Conservation (phyloP, 2,329 filamentous ascomycete genomes). For the Byssochlamys sp. region DNA sequence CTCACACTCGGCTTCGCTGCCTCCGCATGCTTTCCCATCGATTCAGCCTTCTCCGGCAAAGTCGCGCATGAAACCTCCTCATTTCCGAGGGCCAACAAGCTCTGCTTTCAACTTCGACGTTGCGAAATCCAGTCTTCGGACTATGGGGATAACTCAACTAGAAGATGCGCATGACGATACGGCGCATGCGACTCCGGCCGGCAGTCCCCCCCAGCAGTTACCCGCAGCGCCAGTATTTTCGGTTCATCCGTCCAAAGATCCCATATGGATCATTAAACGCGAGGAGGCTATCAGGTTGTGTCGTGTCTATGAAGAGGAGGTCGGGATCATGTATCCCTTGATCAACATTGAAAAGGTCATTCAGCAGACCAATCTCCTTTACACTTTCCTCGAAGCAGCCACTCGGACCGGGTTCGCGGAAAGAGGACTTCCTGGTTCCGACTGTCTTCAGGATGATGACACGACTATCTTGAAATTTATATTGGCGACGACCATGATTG, state of each 20-base stretch:
- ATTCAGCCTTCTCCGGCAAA: conserved; percentile 36
- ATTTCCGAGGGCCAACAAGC: conserved; percentile 77
- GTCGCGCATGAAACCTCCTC: conserved; percentile 47
- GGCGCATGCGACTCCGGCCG: conserved; percentile 44
- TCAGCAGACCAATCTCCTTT: conserved; percentile 59
- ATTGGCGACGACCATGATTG: conserved; percentile 64
- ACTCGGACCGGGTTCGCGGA: conserved; percentile 50
- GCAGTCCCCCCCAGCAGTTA: conserved; percentile 32
- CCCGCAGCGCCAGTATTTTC: conserved; percentile 20
- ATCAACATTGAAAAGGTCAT: conserved; percentile 64
- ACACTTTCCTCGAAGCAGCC: conserved; percentile 63
- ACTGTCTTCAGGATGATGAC: conserved; percentile 53
- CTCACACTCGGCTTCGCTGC: conserved; percentile 22
- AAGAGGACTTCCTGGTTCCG: conserved; percentile 44
- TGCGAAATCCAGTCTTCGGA: conserved; percentile 75
- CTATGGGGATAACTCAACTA: conserved; percentile 68
- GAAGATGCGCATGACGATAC: conserved; percentile 54
- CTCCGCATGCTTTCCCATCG: conserved; percentile 21
- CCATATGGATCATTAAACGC: conserved; percentile 66
- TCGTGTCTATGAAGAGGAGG: conserved; percentile 75
- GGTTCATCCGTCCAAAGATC: conserved; percentile 53
- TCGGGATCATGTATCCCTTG: conserved; percentile 85
- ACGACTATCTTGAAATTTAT: conserved; percentile 72
- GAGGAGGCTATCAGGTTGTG: conserved; percentile 74
- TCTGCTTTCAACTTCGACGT: conserved; percentile 76